Base-by-base conservation (phyloP, 1,139 yeast genomes). In the Casaregolazyma suthepensis region DNA sequence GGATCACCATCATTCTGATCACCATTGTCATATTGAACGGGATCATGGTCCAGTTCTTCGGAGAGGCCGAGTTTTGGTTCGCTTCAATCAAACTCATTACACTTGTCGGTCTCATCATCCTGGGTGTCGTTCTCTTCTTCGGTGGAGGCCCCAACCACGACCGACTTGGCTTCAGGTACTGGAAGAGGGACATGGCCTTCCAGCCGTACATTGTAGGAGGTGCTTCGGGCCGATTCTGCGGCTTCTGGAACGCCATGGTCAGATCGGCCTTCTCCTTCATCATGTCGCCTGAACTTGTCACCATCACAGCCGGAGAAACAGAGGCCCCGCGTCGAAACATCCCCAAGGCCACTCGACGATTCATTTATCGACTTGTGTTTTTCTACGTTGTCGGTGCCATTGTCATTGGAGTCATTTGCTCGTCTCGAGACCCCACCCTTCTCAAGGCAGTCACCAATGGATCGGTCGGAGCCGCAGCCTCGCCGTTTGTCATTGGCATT, bases 251-350 rank as follows among this genome's bases (percentile, higher is more conserved):
- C 56, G 81, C 86, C 2, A 77, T 85, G 61, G 84, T 84, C 12
- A 77, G 72, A 79, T 85, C 52, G 75, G 85, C 49, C 57, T 74
- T 55, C 78, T 85, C 84, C 59, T 61, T 81, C 51, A 71, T 75
- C 31, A 56, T 61, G 59, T 90, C 89, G 29, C 86, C 95, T 59
- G 91, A 85, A 69, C 75, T 83, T 62, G 81, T 83, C 59, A 87
- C 88, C 53, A 75, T 87, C 57, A 85, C 90, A 20, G 87, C 90
- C 42, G 87, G 89, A 29, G 93, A 86, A 70, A 81, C 90, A 46
- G 76, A 76, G 46, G 81, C 84, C 62, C 91, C 91, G 54, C 75
- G 84, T 66, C 74, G 75, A 61, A 73, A 83, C 19, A 74, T 83
- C 56, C 85, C 87, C 57, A 75, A 74, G 60, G 86, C 87, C 43